These are phyloP conservation scores for Botryotinia narcissicola DNA, from an alignment of 2,329 filamentous ascomycete genomes.

Conservation along the genomic window DNA sequence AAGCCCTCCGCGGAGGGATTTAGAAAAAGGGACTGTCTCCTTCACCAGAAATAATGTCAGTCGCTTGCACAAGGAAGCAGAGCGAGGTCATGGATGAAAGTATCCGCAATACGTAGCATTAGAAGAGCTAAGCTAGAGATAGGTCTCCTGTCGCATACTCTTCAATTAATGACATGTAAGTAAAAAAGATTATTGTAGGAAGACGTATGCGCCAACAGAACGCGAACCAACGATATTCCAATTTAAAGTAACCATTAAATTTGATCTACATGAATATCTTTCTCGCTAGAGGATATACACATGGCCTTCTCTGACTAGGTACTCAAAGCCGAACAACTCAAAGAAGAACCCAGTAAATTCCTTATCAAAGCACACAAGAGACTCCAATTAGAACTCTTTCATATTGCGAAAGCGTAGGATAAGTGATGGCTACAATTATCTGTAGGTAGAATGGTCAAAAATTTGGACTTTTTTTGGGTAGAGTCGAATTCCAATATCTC, in stretches of 20 bases:
- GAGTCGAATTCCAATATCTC: neutral
- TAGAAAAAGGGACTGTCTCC: rapidly evolving
- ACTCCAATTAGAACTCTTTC: neutral
- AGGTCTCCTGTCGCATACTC: neutral
- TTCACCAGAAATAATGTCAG: neutral
- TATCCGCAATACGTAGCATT: rapidly evolving
- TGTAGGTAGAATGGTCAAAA: neutral
- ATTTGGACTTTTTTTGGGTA: neutral
- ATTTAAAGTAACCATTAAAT: neutral
- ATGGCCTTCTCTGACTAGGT: neutral
- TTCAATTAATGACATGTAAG: neutral
- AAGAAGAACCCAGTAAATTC: neutral
- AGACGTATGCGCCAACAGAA: neutral
- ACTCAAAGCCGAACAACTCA: neutral
- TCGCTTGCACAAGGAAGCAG: neutral
- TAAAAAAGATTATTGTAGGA: neutral
- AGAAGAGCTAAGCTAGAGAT: neutral
- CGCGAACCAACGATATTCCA: neutral
- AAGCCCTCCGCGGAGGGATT: rapidly evolving
- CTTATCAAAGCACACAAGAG: neutral
- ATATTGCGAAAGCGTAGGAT: neutral
- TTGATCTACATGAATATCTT: neutral
- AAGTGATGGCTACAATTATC: neutral
- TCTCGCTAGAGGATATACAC: neutral
- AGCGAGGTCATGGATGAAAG: neutral